Base-by-base conservation (phyloP, 73 alveolate genomes). In the Symbiodinium pilosum region DNA sequence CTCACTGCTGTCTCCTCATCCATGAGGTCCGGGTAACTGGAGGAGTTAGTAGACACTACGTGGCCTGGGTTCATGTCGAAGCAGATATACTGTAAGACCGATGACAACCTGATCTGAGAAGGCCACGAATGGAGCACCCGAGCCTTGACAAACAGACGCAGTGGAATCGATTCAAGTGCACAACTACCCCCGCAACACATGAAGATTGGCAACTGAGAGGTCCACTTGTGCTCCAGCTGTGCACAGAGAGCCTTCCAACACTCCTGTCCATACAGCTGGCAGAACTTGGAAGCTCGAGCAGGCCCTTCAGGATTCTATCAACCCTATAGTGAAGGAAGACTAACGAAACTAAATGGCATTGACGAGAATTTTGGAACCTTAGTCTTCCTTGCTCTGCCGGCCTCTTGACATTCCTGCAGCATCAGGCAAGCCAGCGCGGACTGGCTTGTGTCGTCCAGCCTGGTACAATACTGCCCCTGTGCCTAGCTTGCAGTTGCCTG, bases 321-420 rank as follows among this genome's bases (percentile, higher is more conserved):
- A n/a, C n/a, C n/a, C n/a, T n/a, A n/a, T n/a, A n/a, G n/a, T n/a
- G n/a, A n/a, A n/a, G n/a, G n/a, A n/a, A n/a, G n/a, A n/a, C n/a
- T n/a, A n/a, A n/a, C n/a, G n/a, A n/a, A n/a, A n/a, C n/a, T n/a
- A n/a, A n/a, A n/a, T n/a, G n/a, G n/a, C n/a, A n/a, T n/a, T n/a
- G n/a, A n/a, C n/a, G n/a, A n/a, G n/a, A n/a, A n/a, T n/a, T n/a
- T n/a, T n/a, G n/a, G n/a, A n/a, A n/a, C n/a, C n/a, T n/a, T n/a
- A n/a, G n/a, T n/a, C n/a, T n/a, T n/a, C n/a, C n/a, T n/a, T n/a
- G n/a, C n/a, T n/a, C 24, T 26, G 73, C 73, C 73, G 32, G 39
- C 94, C 94, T 52, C 84, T 54, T 87, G 94, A 47, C 94, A 87
- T 38, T 54, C 94, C 59, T 87, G 94, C 84, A 87, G 43, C 94